Conservation (phyloP, 371 early-diverging fungal species). For the Sporodiniella umbellata region DNA sequence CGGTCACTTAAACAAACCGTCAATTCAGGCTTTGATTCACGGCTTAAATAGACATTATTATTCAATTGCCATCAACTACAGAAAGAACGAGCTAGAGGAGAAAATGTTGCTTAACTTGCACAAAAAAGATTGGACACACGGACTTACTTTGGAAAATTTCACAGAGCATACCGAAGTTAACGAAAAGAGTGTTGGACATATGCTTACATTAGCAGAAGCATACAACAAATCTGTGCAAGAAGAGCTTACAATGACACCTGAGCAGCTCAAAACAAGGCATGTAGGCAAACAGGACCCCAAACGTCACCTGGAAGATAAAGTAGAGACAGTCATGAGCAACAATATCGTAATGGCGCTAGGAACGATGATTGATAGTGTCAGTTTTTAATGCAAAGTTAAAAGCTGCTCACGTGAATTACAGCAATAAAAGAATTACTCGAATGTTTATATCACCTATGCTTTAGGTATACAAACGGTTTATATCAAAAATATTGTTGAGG, state of each 20-base stretch:
- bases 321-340: slow-evolving; percentile 86
- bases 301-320: slow-evolving; percentile 91
- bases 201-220: slow-evolving; percentile 86
- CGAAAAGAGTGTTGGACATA: slow-evolving; percentile 74
- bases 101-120: slow-evolving; percentile 99
- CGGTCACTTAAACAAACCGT: slow-evolving; percentile 99
- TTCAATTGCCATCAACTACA: slow-evolving; percentile 98
- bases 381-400: slow-evolving; percentile 50
- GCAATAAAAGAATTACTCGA: neutral
- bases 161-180: slow-evolving; percentile 78
- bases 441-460: no score
- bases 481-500: no score
- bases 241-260: slow-evolving; percentile 90
- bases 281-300: slow-evolving; percentile 99
- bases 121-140: slow-evolving; percentile 99
- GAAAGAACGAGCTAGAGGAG: slow-evolving; percentile 98
- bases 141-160: slow-evolving; percentile 88
- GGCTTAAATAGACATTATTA: slow-evolving; percentile 99
- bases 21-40: slow-evolving; percentile 98
- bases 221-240: slow-evolving; percentile 97
- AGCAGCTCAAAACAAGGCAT: slow-evolving; percentile 94
- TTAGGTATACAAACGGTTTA: no score
- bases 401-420: neutral
- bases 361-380: slow-evolving; percentile 86
- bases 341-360: slow-evolving; percentile 95